Base-by-base conservation (phyloP, 1,284 basidiomycete genomes). In the Puccinia triticina region DNA sequence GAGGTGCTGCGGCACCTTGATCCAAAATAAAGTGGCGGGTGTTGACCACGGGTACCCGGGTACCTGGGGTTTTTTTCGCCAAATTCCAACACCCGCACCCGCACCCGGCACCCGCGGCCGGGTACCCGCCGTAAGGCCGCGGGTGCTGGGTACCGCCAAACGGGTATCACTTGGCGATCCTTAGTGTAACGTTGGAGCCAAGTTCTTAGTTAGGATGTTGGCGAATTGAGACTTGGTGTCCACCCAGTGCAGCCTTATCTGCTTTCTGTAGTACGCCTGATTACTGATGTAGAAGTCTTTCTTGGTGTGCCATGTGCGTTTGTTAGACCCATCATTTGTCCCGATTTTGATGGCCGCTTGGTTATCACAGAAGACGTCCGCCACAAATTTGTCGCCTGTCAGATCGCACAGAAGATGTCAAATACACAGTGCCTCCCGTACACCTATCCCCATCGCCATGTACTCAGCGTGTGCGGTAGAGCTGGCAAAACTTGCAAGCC, bases 131-230 rank as follows among this genome's bases (percentile, higher is more conserved):
- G n/a, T n/a, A n/a, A n/a, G n/a, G n/a, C n/a, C n/a, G n/a, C n/a
- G n/a, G n/a, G n/a, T n/a, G n/a, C n/a, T n/a, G n/a, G n/a, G n/a
- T n/a, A n/a, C n/a, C n/a, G n/a, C n/a, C n/a, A n/a, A n/a, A n/a
- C n/a, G n/a, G n/a, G n/a, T n/a, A n/a, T n/a, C n/a, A n/a, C n/a
- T n/a, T n/a, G n/a, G n/a, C n/a, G n/a, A n/a, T n/a, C n/a, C n/a
- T n/a, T n/a, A n/a, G n/a, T n/a, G n/a, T n/a, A n/a, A n/a, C n/a
- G n/a, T n/a, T n/a, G 57, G 57, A 11, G 57, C 26, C 26, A 73
- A 53, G 29, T 53, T 53, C n/a, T 74, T 74, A 2, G 72, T 74
- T 16, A 74, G 57, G 11, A 74, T 74, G 26, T 74, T 50, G 7
- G 50, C 75, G 4, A 61, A 64, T 48, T 77, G 75, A 48, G 3